phyloP scores from a whole-genome alignment of 108 stramenopile species.

The Fistulifera solaris region DNA sequence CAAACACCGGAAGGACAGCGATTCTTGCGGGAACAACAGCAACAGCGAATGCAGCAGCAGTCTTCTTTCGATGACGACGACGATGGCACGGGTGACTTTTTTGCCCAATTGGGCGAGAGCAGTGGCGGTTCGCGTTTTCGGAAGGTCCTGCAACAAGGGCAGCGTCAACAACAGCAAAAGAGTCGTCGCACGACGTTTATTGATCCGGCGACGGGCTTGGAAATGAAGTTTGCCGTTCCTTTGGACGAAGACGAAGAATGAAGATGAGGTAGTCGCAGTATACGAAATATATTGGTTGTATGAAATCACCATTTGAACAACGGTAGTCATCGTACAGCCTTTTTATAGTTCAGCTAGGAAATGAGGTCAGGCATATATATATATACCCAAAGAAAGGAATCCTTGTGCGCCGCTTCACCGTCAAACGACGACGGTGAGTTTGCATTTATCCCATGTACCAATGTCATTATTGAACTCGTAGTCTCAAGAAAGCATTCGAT shows the following conservation, averaged over 20 bases:
- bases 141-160: constrained; percentile 1
- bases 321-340: no score
- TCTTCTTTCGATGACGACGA: background rate
- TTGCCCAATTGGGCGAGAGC: background rate
- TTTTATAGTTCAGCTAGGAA: no score
- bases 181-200: background rate
- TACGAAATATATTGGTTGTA: no score
- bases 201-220: background rate
- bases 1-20: constrained; percentile 2
- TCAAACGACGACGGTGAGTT: no score
- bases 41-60: background rate
- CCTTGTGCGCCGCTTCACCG: no score
- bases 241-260: background rate
- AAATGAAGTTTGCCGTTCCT: constrained; percentile 1
- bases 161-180: background rate
- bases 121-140: constrained; percentile 8
- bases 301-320: no score
- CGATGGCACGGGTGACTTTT: background rate
- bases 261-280: no score
- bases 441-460: no score
- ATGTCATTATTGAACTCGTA: no score
- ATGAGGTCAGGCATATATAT: no score
- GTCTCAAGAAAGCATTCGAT: no score
- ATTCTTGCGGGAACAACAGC: constrained; percentile 2
- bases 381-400: no score